phyloP scores from a whole-genome alignment of 2,329 filamentous ascomycete genomes.

The Chrysosporium queenslandicum region DNA sequence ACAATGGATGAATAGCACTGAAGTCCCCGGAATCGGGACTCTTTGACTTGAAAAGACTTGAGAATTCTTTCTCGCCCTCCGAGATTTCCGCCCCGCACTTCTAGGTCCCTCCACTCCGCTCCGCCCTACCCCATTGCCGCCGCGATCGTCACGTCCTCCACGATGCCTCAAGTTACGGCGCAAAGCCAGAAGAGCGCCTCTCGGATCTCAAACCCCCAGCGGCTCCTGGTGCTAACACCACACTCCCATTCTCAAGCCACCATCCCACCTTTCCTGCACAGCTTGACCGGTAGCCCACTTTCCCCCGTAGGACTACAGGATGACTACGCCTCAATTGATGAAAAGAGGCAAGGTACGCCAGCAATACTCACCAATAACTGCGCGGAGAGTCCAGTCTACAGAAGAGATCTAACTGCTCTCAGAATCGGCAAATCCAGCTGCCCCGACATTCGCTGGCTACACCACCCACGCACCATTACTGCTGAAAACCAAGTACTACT shows the following conservation, averaged over 20 bases:
- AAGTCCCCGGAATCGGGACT: too few relatives aligned
- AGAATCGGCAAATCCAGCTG: not conserved
- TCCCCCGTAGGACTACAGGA: conserved; percentile 16
- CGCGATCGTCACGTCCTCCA: conserved; percentile 3
- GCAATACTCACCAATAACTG: not conserved
- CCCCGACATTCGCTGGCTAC: conserved; percentile 36
- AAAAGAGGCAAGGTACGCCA: conserved; percentile 1
- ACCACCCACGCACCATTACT: conserved; percentile 36
- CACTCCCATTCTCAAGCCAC: conserved; percentile 27
- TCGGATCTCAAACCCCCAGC: conserved; percentile 32
- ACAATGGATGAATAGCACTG: too few relatives aligned
- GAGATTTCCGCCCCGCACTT: not conserved
- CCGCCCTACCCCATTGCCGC: not conserved
- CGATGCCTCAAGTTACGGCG: conserved; percentile 11
- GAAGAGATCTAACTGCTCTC: conserved; percentile 1
- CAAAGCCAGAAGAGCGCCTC: conserved; percentile 15
- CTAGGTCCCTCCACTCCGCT: conserved; percentile 2
- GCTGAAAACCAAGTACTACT: conserved; percentile 38
- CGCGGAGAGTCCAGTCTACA: not conserved
- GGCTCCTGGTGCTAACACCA: conserved; percentile 35
- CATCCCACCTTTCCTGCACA: conserved; percentile 31
- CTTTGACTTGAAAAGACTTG: too few relatives aligned
- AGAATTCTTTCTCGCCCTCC: not conserved
- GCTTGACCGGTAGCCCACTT: conserved; percentile 29
- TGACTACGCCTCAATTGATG: too few relatives aligned